These are phyloP conservation scores for Phytophthora pini DNA, from an alignment of 352 stramenopile genomes.

Conservation along the genomic window DNA sequence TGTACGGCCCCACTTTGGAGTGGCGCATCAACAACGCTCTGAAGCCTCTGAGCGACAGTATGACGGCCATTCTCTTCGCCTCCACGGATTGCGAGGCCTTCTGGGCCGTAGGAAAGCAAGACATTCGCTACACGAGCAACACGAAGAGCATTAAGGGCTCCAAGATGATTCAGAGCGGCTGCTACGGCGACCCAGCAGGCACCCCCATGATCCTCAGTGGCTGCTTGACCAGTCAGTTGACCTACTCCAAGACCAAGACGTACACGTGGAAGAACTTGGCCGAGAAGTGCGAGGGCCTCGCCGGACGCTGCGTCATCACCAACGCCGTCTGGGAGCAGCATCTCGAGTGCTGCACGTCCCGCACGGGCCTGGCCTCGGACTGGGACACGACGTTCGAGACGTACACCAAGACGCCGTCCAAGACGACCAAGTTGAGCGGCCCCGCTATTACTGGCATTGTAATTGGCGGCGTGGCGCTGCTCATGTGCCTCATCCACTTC, in stretches of 20 bases:
- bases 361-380: constrained; percentile 57
- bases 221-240: constrained; percentile 78
- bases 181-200: constrained; percentile 72
- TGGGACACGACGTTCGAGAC: constrained; percentile 79
- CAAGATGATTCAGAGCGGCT: constrained; percentile 88
- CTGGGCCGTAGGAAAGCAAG: constrained; percentile 80
- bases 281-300: constrained; percentile 78
- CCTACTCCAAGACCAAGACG: constrained; percentile 80
- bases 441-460: constrained; percentile 82
- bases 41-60: constrained; percentile 49
- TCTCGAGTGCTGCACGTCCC: constrained; percentile 78
- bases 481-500: constrained; percentile 86
- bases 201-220: constrained; percentile 78
- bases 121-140: constrained; percentile 79
- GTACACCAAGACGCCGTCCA: constrained; percentile 64
- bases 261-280: constrained; percentile 88
- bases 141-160: constrained; percentile 73
- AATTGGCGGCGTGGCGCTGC: constrained; percentile 80
- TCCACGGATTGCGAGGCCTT: constrained; percentile 87
- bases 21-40: constrained; percentile 79
- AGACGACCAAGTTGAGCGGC: constrained; percentile 65
- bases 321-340: constrained; percentile 88
- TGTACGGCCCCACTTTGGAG: constrained; percentile 84
- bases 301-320: constrained; percentile 82
- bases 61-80: constrained; percentile 83